Evolutionary conservation across 495 filamentous ascomycete species (phyloP).

Genomic region (Penicillium flavigenum): DNA sequence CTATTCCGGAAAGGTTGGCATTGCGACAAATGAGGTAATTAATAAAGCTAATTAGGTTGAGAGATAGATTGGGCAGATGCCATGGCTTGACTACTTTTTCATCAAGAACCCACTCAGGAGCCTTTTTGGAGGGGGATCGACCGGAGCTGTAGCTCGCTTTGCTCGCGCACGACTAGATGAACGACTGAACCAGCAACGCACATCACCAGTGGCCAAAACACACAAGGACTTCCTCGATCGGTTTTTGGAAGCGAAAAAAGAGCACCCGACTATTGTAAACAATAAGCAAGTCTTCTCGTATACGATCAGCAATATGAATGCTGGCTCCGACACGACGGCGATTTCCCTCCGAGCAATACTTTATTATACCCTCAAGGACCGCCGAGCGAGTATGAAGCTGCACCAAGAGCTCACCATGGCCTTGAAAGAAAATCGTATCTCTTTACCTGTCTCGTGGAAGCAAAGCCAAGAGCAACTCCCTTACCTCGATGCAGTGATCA

Average conservation of each 20-base stretch:
- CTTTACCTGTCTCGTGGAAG: slow-evolving; percentile 28
- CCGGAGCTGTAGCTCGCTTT: slow-evolving; percentile 30
- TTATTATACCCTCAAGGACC: background rate
- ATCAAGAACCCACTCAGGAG: slow-evolving; percentile 51
- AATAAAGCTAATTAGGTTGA: background rate
- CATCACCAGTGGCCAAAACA: background rate
- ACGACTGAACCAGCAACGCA: slow-evolving; percentile 11
- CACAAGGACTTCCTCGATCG: slow-evolving; percentile 30
- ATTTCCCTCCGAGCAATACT: slow-evolving; percentile 44
- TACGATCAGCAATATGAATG: slow-evolving; percentile 47
- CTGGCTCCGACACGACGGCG: slow-evolving; percentile 55
- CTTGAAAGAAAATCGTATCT: slow-evolving; percentile 42
- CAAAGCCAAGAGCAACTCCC: slow-evolving; percentile 48
- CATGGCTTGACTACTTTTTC: slow-evolving; percentile 49
- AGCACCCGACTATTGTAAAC: slow-evolving; percentile 27
- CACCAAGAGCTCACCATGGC: slow-evolving; percentile 37
- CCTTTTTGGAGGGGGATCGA: slow-evolving; percentile 33
- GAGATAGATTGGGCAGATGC: slow-evolving; percentile 12
- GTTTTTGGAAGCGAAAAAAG: slow-evolving; percentile 35
- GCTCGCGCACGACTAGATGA: slow-evolving; percentile 54
- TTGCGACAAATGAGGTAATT: background rate
- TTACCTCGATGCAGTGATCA: slow-evolving; percentile 65
- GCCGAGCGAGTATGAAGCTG: slow-evolving; percentile 16
- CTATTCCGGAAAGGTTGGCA: background rate
- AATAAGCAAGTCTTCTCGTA: slow-evolving; percentile 33